Evolutionary conservation across 176 grass and related monocot species (phyloP), one percentile per base, ranked within the genome.

Genomic region (Musa schizocarpa): DNA sequence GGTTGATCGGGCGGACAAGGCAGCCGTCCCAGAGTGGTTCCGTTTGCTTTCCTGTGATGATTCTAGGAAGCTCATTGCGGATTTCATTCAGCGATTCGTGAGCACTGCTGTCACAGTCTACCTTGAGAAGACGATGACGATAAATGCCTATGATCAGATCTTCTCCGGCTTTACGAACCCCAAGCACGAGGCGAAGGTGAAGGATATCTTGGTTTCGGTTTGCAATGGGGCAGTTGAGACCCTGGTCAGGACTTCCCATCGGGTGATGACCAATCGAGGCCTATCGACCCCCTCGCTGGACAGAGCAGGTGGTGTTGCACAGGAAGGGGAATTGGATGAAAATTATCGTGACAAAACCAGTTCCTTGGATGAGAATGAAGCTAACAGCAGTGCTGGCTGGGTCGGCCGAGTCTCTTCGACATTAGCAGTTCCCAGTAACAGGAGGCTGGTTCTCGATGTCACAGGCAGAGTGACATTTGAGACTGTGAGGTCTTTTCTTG

Each of bases 191-290:
- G 85, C 76, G 20, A 85, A 83, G 83, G 75, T 97, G 83, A 97
- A 97, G 88, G 88, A 97, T 52, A 26, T 97, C 26, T 77, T 86
- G 3, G 84, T 97, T 6, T 91, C 90, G 12, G 72, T 93, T 52
- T 87, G 94, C 76, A 97, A 97, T 21, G 94, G 90, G 13, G 94
- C 90, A 7, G 82, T 97, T 1, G 88, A 90, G 64, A 93, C 94
- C 2, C 89, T 93, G 53, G 75, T 97, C 54, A 87, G 85, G 75
- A 97, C 90, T 6, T 91, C 84, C 11, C 82, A 87, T 68, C 86
- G 88, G 71, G 81, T 85, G 25, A 80, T 65, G 69, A 73, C 55
- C 22, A 29, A 59, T 52, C 14, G 12, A 5, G 13, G 22, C 48
- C 20, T 58, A 1, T 63, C 20, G 12, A 64, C 13, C 21, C 19